These are phyloP conservation scores for Ophiostoma himal-ulmi DNA, from an alignment of 2,329 filamentous ascomycete species.

Conservation along the genomic window DNA sequence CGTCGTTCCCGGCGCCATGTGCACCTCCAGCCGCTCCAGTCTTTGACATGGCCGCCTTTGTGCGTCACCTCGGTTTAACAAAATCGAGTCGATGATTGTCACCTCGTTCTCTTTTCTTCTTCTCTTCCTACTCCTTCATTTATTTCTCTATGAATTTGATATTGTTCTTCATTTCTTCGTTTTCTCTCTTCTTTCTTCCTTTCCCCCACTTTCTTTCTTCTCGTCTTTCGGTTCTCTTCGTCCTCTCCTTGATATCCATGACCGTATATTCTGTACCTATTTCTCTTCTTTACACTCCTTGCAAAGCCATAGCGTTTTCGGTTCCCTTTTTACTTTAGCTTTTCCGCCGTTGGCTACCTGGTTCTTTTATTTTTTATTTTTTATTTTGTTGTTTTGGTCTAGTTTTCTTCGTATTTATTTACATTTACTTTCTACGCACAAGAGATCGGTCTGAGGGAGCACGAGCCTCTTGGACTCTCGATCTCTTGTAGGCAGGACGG, in stretches of 20 bases:
- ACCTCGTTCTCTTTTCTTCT: background rate
- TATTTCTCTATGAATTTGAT: background rate
- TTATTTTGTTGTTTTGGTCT: background rate
- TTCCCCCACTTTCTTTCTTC: no score
- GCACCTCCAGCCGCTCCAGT: background rate
- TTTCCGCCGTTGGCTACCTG: background rate
- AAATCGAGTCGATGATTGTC: background rate
- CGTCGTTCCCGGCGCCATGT: background rate
- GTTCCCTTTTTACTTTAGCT: background rate
- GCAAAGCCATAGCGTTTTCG: background rate
- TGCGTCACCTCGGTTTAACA: conserved; percentile 2
- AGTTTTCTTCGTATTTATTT: background rate
- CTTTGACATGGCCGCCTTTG: conserved; percentile 16
- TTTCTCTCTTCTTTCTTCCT: background rate
- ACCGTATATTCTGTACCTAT: background rate
- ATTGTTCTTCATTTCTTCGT: background rate
- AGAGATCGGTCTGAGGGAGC: background rate
- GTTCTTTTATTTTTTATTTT: background rate
- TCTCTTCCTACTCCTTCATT: background rate
- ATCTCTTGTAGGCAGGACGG: background rate
- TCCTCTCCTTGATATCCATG: background rate
- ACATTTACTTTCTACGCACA: background rate
- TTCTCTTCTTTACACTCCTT: background rate
- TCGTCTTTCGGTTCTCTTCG: background rate
- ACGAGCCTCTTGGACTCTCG: background rate